Base-by-base conservation (phyloP, 805 yeast species). In the Nadsonia fulvescens region DNA sequence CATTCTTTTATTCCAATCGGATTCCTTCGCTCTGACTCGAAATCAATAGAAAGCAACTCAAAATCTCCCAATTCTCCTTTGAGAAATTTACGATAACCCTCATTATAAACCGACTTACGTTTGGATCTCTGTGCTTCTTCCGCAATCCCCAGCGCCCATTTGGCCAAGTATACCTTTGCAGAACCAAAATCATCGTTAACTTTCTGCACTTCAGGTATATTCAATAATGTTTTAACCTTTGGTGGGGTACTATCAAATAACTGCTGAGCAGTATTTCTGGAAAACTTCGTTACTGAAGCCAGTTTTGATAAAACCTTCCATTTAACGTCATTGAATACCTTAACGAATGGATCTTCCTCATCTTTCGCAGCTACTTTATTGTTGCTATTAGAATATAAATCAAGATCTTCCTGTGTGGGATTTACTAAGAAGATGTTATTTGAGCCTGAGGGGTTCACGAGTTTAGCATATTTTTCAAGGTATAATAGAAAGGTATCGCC, bases 111-210 rank as follows among this genome's bases (percentile, higher is more conserved):
- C 22, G 22, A 25, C 18, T 27, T 22, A 17, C 25, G 29, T 33
- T 47, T 53, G 39, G 58, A 48, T 30, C 66, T 63, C 37, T 70
- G 82, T 2, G 93, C 89, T 46, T 86, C 92, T 39, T 82, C 83
- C 39, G 86, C 89, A 6, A 89, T 89, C 15, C 79, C 79, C 38
- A 79, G 63, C 0, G 96, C 95, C 96, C 96, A 89, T 53, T 82
- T 83, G 4, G 96, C 96, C 32, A 86, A 56, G 46, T 81, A 86
- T 4, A 82, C 75, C 28, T 83, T 64, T 0, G 96, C 96, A 27
- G 86, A 70, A 43, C 83, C 96, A 44, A 83, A 89, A 35, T 86
- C 96, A 35, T 79, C 77, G 32, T 89, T 78, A 14, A 86, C 66
- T 30, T 62, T 66, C 39, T 61, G 63, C 8, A 86, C 92, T 39